Conservation (phyloP, 2,329 filamentous ascomycete genomes). For the Teratosphaeria nubilosa region DNA sequence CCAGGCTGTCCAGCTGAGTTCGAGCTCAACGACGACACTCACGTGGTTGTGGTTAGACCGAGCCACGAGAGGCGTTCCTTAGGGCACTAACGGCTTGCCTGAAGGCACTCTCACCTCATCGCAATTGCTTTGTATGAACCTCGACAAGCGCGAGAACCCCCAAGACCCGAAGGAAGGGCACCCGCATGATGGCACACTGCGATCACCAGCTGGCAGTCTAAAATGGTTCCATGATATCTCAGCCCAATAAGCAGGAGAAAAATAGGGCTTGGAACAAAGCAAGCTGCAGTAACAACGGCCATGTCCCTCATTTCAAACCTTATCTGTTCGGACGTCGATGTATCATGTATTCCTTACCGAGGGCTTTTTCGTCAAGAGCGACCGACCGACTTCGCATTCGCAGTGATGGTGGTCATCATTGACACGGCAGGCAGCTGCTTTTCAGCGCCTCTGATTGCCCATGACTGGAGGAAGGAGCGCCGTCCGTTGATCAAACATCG, state of each 20-base stretch:
- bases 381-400: background rate
- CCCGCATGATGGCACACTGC: too few relatives aligned
- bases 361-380: background rate
- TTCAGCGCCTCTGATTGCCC: background rate
- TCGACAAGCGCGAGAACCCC: too few relatives aligned
- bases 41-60: background rate
- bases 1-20: background rate
- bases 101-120: background rate
- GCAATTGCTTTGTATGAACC: background rate
- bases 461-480: background rate
- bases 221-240: background rate
- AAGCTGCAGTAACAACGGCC: background rate
- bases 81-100: background rate
- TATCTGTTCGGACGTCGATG: background rate
- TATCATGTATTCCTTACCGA: background rate
- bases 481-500: background rate
- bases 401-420: background rate
- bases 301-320: background rate
- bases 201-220: too few relatives aligned
- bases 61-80: background rate
- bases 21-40: background rate
- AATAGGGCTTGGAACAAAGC: background rate
- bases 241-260: too few relatives aligned
- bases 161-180: too few relatives aligned
- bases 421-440: background rate